Evolutionary conservation across 345 rosid species (phyloP).

Genomic region (Euphorbia pulcherrima): DNA sequence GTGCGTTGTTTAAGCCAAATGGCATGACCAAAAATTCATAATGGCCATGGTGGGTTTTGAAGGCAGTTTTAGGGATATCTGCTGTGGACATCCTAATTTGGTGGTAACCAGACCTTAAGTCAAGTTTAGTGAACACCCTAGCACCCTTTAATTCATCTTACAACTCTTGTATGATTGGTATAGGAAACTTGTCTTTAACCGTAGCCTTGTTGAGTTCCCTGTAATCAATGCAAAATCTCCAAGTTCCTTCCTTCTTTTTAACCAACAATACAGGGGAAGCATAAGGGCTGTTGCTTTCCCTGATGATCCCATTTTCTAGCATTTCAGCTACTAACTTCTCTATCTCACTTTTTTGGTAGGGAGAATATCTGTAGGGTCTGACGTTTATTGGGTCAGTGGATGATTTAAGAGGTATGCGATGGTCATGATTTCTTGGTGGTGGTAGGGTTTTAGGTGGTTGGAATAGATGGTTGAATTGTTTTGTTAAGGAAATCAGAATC

Average conservation of each 20-base stretch:
- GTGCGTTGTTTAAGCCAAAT: no score
- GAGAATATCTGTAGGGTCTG: background rate
- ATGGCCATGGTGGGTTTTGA: no score
- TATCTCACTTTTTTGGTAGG: background rate
- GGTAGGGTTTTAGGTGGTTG: background rate
- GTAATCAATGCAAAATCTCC: background rate
- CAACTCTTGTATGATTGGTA: background rate
- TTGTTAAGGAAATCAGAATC: no score
- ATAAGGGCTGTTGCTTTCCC: no score
- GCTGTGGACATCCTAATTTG: background rate
- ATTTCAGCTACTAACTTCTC: no score
- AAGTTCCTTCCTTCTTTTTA: no score
- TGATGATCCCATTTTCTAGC: no score
- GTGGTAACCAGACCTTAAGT: background rate
- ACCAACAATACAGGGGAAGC: no score
- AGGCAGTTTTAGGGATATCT: background rate
- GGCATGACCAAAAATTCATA: no score
- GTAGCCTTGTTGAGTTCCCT: background rate
- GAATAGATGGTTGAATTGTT: no score
- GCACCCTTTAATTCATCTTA: background rate
- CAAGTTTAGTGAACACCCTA: background rate
- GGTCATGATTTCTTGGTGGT: background rate
- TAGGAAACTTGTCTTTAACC: background rate
- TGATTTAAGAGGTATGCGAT: background rate
- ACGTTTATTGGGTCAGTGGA: background rate